Evolutionary conservation across 2,329 filamentous ascomycete species (phyloP).

Genomic region (Exserohilum rostratum): DNA sequence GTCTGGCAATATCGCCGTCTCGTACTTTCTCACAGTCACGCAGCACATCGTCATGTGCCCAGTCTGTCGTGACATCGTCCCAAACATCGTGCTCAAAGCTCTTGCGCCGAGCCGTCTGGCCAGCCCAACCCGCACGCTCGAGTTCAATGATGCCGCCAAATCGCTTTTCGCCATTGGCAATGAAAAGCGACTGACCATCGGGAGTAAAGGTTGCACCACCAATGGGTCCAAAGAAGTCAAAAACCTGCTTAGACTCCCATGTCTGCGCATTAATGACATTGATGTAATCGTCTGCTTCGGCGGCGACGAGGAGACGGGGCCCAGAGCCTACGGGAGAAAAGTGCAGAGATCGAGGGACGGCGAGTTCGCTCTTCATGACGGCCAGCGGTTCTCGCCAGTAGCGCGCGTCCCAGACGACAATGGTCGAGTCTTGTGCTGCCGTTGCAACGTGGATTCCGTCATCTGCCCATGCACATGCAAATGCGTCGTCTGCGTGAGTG

Average conservation of each 20-base stretch:
- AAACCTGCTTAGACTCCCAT: slow-evolving; percentile 68
- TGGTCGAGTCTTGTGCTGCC: slow-evolving; percentile 74
- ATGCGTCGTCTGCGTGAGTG: slow-evolving; percentile 73
- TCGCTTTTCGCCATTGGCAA: slow-evolving; percentile 69
- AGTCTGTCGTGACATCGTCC: slow-evolving; percentile 29
- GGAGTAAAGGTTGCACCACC: slow-evolving; percentile 71
- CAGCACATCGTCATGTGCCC: slow-evolving; percentile 30
- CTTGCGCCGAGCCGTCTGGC: slow-evolving; percentile 13
- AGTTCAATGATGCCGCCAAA: slow-evolving; percentile 72
- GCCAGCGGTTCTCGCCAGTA: slow-evolving; percentile 65
- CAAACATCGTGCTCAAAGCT: slow-evolving; percentile 3
- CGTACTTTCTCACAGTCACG: slow-evolving; percentile 15
- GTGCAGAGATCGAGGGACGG: slow-evolving; percentile 69
- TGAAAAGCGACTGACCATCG: slow-evolving; percentile 69
- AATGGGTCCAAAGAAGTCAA: slow-evolving; percentile 78
- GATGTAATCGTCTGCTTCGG: slow-evolving; percentile 77
- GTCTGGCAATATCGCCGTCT: slow-evolving; percentile 23
- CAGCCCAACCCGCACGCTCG: slow-evolving; percentile 53
- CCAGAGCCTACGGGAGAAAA: slow-evolving; percentile 76
- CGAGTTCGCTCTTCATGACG: slow-evolving; percentile 68
- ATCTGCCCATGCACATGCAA: slow-evolving; percentile 80
- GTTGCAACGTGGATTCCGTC: slow-evolving; percentile 79
- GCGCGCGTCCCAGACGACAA: slow-evolving; percentile 79
- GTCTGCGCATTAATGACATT: slow-evolving; percentile 71
- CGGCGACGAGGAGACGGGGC: slow-evolving; percentile 69